Percentiles rank a stretch among this genome's conserved stretches.
Conservation (phyloP, 805 yeast species). For the Zygosaccharomyces siamensis region DNA sequence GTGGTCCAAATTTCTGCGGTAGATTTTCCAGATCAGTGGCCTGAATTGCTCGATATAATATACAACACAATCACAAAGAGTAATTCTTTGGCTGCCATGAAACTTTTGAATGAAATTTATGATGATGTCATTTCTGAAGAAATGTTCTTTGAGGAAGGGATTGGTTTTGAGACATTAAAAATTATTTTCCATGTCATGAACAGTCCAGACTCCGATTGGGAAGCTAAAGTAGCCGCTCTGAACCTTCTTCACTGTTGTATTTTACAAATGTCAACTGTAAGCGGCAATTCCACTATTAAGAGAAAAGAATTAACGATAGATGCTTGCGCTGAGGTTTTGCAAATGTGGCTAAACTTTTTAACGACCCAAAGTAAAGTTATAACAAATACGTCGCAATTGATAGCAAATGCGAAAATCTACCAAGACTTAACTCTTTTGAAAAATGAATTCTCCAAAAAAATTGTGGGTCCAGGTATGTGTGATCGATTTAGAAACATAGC, state of each 20-base stretch:
- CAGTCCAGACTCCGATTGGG: conserved; percentile 27
- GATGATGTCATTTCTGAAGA: conserved; percentile 84
- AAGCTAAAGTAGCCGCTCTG: conserved; percentile 45
- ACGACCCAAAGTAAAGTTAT: conserved; percentile 4
- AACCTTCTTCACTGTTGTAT: conserved; percentile 51
- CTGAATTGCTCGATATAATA: conserved; percentile 51
- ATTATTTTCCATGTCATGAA: conserved; percentile 44
- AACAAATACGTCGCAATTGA: conserved; percentile 7
- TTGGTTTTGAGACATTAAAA: conserved; percentile 51
- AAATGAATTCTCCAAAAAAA: conserved; percentile 22
- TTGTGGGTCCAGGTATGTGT: conserved; percentile 13
- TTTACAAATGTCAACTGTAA: conserved; percentile 42
- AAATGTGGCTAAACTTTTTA: conserved; percentile 13
- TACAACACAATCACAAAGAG: conserved; percentile 39
- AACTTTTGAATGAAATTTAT: conserved; percentile 67
- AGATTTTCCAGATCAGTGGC: conserved; percentile 97
- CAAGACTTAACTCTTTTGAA: conserved; percentile 23
- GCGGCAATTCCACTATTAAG: conserved; percentile 13
- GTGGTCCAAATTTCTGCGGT: conserved; percentile 80
- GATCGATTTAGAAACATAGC: conserved; percentile 13
- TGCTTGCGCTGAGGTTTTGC: conserved; percentile 18
- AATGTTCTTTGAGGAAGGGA: conserved; percentile 74
- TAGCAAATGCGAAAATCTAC: conserved; percentile 19
- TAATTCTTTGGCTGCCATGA: conserved; percentile 46
- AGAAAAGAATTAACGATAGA: conserved; percentile 19